Conservation (phyloP, 805 yeast species). For the Priceomyces fermenticarens region DNA sequence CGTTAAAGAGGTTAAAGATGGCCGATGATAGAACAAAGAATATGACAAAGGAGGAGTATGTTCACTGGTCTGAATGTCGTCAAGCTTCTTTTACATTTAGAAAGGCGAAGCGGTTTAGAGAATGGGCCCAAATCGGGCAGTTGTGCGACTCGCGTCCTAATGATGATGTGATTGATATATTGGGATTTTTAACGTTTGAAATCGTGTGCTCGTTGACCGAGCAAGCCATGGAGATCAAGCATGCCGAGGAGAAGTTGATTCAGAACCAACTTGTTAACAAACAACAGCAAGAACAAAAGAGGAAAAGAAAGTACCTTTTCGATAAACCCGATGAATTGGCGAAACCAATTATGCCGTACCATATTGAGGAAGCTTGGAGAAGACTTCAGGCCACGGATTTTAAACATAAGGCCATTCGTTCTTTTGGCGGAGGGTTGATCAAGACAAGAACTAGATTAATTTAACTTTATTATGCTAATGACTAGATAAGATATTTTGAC, state of each 20-base stretch:
- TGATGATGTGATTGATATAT: constrained; percentile 93
- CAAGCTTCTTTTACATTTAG: constrained; percentile 96
- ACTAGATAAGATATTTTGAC: background rate
- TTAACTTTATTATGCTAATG: constrained; percentile 12
- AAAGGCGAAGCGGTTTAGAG: constrained; percentile 89
- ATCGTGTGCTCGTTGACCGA: constrained; percentile 94
- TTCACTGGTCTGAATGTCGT: constrained; percentile 98
- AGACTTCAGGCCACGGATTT: constrained; percentile 58
- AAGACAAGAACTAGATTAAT: constrained; percentile 52
- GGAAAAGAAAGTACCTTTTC: constrained; percentile 56
- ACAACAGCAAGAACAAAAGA: constrained; percentile 31
- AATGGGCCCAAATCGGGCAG: constrained; percentile 89
- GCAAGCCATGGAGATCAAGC: constrained; percentile 79
- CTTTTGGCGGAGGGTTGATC: constrained; percentile 69
- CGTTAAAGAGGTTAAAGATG: constrained; percentile 80
- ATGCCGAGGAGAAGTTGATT: constrained; percentile 54
- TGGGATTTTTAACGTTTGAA: constrained; percentile 94
- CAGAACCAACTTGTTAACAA: constrained; percentile 28
- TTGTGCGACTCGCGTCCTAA: constrained; percentile 87
- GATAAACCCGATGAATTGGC: constrained; percentile 87
- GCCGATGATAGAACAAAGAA: constrained; percentile 91
- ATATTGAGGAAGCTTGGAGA: constrained; percentile 89
- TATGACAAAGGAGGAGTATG: constrained; percentile 97
- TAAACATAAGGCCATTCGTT: constrained; percentile 61
- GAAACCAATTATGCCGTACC: constrained; percentile 73